Conservation (phyloP, 257 asterid species). For the Nicotiana paniculata region DNA sequence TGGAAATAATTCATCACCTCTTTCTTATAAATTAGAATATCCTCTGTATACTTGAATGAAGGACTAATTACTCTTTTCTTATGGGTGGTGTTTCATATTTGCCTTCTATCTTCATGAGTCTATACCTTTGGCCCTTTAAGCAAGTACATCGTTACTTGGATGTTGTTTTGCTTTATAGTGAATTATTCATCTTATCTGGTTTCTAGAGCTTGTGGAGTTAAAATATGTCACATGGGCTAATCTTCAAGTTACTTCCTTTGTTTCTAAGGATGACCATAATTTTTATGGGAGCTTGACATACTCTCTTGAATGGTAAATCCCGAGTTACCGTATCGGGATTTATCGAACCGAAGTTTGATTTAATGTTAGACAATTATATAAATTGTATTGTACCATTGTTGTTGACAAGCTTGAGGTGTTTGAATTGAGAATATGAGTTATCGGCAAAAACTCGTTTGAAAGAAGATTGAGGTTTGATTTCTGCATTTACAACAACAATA, state of each 20-base stretch:
- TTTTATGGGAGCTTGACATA: no score
- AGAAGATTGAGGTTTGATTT: conserved; percentile 51
- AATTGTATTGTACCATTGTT: conserved; percentile 25
- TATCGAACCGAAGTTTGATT: no score
- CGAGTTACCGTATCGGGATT: no score
- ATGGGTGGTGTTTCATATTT: not conserved
- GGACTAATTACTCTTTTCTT: not conserved
- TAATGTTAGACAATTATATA: no score
- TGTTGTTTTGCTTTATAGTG: not conserved
- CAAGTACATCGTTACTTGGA: not conserved
- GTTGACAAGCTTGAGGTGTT: conserved; percentile 48
- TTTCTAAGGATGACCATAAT: no score
- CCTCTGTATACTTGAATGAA: not conserved
- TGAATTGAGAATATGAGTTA: conserved; percentile 75
- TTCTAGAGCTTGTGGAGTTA: conserved; percentile 84
- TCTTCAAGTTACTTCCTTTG: no score
- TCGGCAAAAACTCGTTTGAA: conserved; percentile 77
- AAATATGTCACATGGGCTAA: no score
- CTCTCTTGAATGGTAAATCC: no score
- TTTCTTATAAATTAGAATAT: not conserved
- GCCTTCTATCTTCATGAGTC: not conserved
- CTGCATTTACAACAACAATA: conserved; percentile 11
- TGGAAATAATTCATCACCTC: not conserved
- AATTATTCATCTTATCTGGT: not conserved
- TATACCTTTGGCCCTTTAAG: not conserved